Evolutionary conservation across 345 rosid genomes (phyloP).

Genomic region (Geranium rotundifolium): DNA sequence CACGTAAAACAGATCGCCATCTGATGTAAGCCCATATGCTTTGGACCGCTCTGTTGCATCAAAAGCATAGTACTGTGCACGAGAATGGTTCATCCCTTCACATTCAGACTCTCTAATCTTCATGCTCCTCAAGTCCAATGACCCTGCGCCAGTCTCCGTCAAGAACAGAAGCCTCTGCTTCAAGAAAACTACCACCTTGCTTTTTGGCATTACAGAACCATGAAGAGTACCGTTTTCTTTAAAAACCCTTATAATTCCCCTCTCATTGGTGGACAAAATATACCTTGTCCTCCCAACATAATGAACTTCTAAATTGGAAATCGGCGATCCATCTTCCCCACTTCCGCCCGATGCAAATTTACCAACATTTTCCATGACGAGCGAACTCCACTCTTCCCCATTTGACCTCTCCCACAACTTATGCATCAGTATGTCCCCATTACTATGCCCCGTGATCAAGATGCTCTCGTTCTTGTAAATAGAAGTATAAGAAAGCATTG

Average conservation of each 20-base stretch:
- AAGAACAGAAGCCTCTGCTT: conserved; percentile 91
- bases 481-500: conserved; percentile 72
- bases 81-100: conserved; percentile 69
- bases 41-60: conserved; percentile 81
- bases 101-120: conserved; percentile 73
- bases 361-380: conserved; percentile 45
- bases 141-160: conserved; percentile 88
- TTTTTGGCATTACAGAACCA: conserved; percentile 50
- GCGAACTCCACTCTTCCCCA: conserved; percentile 57
- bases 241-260: conserved; percentile 55
- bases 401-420: conserved; percentile 44
- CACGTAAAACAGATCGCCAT: conserved; percentile 74
- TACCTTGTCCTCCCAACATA: conserved; percentile 77
- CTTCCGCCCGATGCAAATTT: conserved; percentile 26
- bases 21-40: conserved; percentile 81
- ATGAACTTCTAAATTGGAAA: conserved; percentile 70
- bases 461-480: conserved; percentile 67
- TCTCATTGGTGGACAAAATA: conserved; percentile 47
- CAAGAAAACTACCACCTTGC: conserved; percentile 71
- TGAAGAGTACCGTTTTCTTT: conserved; percentile 59
- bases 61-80: conserved; percentile 51
- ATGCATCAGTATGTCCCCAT: conserved; percentile 56
- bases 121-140: conserved; percentile 82
- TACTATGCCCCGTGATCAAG: conserved; percentile 63
- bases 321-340: conserved; percentile 28